These are phyloP conservation scores for Monosporascus ibericus DNA, from an alignment of 2,329 filamentous ascomycete genomes.

Conservation along the genomic window DNA sequence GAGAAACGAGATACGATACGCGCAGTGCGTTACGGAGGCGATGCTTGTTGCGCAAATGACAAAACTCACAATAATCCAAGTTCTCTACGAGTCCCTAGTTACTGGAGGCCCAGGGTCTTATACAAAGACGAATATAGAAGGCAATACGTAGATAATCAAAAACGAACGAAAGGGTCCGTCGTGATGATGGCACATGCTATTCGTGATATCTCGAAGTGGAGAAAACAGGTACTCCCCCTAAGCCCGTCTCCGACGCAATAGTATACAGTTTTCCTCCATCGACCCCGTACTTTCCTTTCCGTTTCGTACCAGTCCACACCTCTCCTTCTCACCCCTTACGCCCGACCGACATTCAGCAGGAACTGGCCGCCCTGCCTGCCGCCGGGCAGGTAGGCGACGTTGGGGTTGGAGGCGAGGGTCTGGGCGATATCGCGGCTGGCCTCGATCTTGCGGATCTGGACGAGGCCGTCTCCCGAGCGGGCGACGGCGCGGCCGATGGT, in stretches of 20 bases:
- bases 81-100: too few relatives aligned
- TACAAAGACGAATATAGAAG: background rate
- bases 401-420: constrained; percentile 83
- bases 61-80: too few relatives aligned
- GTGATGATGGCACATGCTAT: background rate
- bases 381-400: constrained; percentile 89
- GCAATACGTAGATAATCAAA: background rate
- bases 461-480: constrained; percentile 86
- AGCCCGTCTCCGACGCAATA: background rate
- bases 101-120: too few relatives aligned
- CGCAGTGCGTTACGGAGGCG: too few relatives aligned
- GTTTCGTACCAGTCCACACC: background rate
- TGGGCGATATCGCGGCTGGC: constrained; percentile 93
- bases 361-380: constrained; percentile 53
- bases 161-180: background rate
- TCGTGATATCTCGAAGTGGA: background rate
- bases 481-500: constrained; percentile 91
- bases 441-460: constrained; percentile 96
- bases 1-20: too few relatives aligned
- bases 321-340: constrained; percentile 20
- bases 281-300: background rate
- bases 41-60: too few relatives aligned
- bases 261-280: background rate
- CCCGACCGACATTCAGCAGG: constrained; percentile 46
- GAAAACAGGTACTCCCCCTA: background rate